Base-by-base conservation (phyloP, 192 early-diverging fungal genomes). In the Pecoramyces ruminantium region DNA sequence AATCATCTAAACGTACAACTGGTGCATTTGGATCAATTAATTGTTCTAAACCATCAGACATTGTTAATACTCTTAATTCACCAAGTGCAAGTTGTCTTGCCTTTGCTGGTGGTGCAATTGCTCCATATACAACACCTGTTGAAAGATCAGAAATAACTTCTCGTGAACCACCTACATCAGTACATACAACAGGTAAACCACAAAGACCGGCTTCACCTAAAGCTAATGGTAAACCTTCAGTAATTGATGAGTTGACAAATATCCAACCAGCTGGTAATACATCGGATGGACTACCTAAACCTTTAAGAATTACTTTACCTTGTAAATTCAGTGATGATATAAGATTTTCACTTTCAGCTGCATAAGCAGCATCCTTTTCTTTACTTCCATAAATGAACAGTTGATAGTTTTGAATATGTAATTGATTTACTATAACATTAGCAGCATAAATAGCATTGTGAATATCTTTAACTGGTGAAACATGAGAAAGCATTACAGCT, bases 211-310 rank as follows among this genome's bases (percentile, higher is more conserved):
- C 84, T 79, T 85, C 84, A 29, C 84, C 84, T 13, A 85, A 78
- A 17, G 84, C 84, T 42, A 85, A 78, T 38, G 84, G 84, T n/a
- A 85, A 77, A 28, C 84, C 84, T 83, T 85, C 84, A 13, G 84
- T 85, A 29, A 85, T 87, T 4, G 86, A 87, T 21, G 86, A 87
- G 78, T 87, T 87, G 80, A 87, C 86, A 83, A 87, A 87, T 2
- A 87, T 81, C 84, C 84, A 88, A 78, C 86, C 86, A 15, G 84
- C 83, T 13, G 86, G 86, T 18, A 87, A 77, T 13, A 88, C 86
- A 29, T 51, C 78, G 14, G 86, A 81, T 21, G 86, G 86, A 67
- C 67, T 84, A 18, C 86, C 86, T 29, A 87, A 80, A 16, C 86
- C 86, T 42, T 83, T 88, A 40, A 87, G 27, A 67, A 85, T 81